Percentiles rank a stretch among this genome's conserved stretches.
Conservation (phyloP, 148 eudicot genomes). For the Chenopodium album region DNA sequence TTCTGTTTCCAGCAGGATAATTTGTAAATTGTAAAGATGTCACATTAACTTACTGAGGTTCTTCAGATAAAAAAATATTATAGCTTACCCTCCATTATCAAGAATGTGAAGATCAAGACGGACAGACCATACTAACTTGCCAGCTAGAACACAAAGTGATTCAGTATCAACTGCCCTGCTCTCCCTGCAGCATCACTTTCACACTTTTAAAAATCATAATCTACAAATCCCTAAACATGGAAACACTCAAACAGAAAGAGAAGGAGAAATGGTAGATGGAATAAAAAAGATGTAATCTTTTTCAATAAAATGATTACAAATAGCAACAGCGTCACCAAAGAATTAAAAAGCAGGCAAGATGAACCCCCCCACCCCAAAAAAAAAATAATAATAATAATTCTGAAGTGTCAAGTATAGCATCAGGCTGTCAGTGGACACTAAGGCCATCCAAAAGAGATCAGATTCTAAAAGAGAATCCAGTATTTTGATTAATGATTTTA, state of each 20-base stretch:
- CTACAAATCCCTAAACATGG: not conserved
- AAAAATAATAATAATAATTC: not conserved
- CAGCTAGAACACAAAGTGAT: constrained; percentile 87
- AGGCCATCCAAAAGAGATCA: not conserved
- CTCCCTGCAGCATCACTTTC: constrained; percentile 55
- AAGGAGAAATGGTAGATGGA: no score
- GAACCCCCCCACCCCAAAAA: no score
- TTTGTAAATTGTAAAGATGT: not conserved
- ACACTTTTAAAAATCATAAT: constrained; percentile 5
- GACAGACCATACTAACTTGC: constrained; percentile 86
- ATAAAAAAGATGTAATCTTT: not conserved
- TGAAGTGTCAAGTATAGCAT: not conserved
- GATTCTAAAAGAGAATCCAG: not conserved
- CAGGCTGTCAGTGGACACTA: no score
- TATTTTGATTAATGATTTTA: not conserved
- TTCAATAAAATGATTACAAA: not conserved
- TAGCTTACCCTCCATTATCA: constrained; percentile 86
- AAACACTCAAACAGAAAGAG: not conserved
- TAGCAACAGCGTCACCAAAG: not conserved
- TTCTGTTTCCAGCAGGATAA: constrained; percentile 39
- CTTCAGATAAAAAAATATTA: constrained; percentile 10
- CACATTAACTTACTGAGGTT: not conserved
- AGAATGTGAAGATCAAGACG: constrained; percentile 87
- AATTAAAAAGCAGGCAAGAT: not conserved
- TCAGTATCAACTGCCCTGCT: constrained; percentile 96